Percentiles rank a stretch among this genome's conserved stretches.
Evolutionary conservation across 2,329 filamentous ascomycete species (phyloP).

Genomic region (Plenodomus lindquistii): DNA sequence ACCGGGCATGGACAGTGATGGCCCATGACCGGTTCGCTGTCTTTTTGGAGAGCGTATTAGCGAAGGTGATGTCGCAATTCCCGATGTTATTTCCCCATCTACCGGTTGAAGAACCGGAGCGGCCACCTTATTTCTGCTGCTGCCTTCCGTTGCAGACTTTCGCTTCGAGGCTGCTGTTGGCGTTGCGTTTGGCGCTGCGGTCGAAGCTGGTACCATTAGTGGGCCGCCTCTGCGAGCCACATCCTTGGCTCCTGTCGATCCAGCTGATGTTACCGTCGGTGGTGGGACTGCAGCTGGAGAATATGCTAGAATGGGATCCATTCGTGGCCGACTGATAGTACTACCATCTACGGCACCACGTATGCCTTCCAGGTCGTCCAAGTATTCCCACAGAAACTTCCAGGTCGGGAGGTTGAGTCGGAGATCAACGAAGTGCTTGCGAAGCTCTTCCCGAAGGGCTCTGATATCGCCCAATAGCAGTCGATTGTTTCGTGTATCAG

Average conservation of each 20-base stretch:
- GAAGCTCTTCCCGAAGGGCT: slow-evolving; percentile 25
- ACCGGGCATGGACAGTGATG: not conserved
- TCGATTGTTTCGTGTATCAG: slow-evolving; percentile 28
- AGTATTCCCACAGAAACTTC: slow-evolving; percentile 38
- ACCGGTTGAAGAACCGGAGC: slow-evolving; percentile 6
- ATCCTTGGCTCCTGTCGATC: slow-evolving; percentile 5
- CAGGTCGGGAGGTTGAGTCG: slow-evolving; percentile 30
- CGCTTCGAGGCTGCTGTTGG: not conserved
- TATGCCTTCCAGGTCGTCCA: slow-evolving; percentile 31
- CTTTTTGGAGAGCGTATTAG: slow-evolving; percentile 15
- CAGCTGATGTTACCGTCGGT: not conserved
- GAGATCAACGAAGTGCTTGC: slow-evolving; percentile 35
- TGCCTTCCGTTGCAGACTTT: not conserved
- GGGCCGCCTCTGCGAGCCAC: slow-evolving; percentile 9
- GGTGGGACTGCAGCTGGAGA: not conserved
- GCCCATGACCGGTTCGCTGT: slow-evolving; percentile 12
- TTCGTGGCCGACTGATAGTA: slow-evolving; percentile 14
- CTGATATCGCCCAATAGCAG: slow-evolving; percentile 38
- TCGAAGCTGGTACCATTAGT: slow-evolving; percentile 3
- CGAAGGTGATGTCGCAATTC: not conserved
- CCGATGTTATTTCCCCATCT: slow-evolving; percentile 1
- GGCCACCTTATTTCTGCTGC: not conserved
- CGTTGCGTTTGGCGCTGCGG: not conserved
- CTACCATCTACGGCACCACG: slow-evolving; percentile 29
- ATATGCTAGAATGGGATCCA: not conserved